Conservation (phyloP, 176 grass and related monocot genomes). For the Poa annua region DNA sequence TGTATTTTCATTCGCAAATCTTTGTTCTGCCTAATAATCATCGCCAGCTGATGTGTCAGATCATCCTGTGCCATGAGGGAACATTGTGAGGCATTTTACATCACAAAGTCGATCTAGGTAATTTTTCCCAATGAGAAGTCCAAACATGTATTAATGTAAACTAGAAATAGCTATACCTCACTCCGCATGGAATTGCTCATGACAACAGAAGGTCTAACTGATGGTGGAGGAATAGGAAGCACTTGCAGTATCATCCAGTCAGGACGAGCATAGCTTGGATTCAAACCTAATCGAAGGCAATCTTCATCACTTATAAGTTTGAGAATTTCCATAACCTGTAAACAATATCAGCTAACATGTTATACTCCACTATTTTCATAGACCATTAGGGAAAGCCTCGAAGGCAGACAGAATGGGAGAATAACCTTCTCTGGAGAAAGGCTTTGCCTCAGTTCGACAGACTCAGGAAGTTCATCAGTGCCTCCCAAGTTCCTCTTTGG, state of each 20-base stretch:
- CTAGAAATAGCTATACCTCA: conserved; percentile 55
- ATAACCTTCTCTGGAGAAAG: conserved; percentile 78
- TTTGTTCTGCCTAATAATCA: conserved; percentile 94
- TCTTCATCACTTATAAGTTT: conserved; percentile 92
- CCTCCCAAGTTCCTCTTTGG: conserved; percentile 61
- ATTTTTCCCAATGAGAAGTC: neutral
- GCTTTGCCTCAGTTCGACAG: conserved; percentile 77
- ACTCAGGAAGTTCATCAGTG: conserved; percentile 78
- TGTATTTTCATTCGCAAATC: conserved; percentile 82
- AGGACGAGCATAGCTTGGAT: conserved; percentile 81
- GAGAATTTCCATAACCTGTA: conserved; percentile 70
- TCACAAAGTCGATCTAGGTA: neutral
- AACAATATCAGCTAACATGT: neutral
- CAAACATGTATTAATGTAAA: neutral
- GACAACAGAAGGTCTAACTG: conserved; percentile 86
- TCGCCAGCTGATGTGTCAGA: conserved; percentile 89
- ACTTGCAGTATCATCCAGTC: conserved; percentile 99
- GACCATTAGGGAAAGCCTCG: neutral
- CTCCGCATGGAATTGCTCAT: conserved; percentile 64
- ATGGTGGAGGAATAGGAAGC: conserved; percentile 88
- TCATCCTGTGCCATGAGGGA: conserved; percentile 63
- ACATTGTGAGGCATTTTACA: neutral
- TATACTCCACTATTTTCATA: neutral
- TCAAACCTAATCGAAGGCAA: conserved; percentile 76
- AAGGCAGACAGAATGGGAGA: neutral